Conservation (phyloP, 2,329 filamentous ascomycete genomes). For the Bipolaris gigantea region DNA sequence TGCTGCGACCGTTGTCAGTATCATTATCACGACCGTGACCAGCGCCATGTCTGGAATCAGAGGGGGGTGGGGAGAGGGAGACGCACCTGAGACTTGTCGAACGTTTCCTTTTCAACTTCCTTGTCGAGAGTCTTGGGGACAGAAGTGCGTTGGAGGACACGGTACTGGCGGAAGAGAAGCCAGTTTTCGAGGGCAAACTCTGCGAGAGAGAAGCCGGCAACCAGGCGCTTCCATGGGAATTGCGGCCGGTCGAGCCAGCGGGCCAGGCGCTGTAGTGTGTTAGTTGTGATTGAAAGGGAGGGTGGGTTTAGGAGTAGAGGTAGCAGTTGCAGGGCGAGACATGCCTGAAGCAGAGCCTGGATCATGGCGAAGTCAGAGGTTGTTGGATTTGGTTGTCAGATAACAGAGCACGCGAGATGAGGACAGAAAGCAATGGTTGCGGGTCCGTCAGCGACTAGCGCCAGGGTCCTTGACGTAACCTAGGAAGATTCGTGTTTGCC, state of each 20-base stretch:
- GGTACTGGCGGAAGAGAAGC: constrained; percentile 87
- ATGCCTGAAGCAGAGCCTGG: constrained; percentile 42
- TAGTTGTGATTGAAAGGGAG: constrained; percentile 1
- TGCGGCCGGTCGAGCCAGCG: constrained; percentile 84
- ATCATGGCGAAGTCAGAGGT: constrained; percentile 36
- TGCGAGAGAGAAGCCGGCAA: constrained; percentile 89
- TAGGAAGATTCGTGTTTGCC: neutral
- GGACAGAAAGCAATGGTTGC: constrained; percentile 23
- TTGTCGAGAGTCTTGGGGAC: constrained; percentile 84
- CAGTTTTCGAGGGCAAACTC: constrained; percentile 90
- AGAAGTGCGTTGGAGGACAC: constrained; percentile 75
- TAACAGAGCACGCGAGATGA: constrained; percentile 23
- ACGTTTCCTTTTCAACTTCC: constrained; percentile 86
- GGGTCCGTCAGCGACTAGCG: constrained; percentile 13
- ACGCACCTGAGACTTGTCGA: constrained; percentile 80
- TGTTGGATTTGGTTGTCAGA: constrained; percentile 8
- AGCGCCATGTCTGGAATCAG: neutral
- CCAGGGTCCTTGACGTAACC: constrained; percentile 7
- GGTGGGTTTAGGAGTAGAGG: no score
- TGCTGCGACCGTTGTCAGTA: constrained; percentile 51
- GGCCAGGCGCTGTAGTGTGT: constrained; percentile 64
- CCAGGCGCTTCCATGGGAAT: constrained; percentile 97
- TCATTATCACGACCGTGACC: neutral
- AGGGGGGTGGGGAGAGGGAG: neutral
- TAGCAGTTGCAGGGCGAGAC: neutral